These are phyloP conservation scores for Kingdonia uniflora DNA, from an alignment of 164 flowering plant species.

Conservation along the genomic window DNA sequence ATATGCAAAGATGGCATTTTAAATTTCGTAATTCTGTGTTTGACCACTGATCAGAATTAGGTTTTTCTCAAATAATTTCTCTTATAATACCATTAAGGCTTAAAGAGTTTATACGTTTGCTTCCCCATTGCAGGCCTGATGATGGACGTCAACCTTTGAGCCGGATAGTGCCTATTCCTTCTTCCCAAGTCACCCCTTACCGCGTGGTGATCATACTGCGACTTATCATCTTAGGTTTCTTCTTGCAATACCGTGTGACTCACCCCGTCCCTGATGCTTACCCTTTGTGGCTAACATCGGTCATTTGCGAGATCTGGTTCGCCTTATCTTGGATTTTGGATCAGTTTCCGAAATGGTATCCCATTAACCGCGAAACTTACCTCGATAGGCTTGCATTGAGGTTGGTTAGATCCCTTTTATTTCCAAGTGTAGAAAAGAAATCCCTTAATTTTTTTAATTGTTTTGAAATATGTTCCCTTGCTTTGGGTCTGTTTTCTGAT, in stretches of 20 bases:
- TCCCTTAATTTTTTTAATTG: no score
- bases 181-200: slow-evolving; percentile 81
- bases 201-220: slow-evolving; percentile 92
- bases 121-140: slow-evolving; percentile 56
- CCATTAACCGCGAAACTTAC: slow-evolving; percentile 88
- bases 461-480: no score
- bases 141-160: slow-evolving; percentile 87
- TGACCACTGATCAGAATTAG: no score
- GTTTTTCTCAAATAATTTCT: no score
- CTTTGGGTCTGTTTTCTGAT: no score
- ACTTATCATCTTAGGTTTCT: slow-evolving; percentile 80
- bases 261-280: slow-evolving; percentile 93
- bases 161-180: slow-evolving; percentile 73
- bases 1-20: no score
- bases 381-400: slow-evolving; percentile 93
- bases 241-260: slow-evolving; percentile 82
- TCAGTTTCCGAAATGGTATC: slow-evolving; percentile 99
- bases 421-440: no score
- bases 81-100: background rate
- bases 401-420: slow-evolving; percentile 24
- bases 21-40: no score
- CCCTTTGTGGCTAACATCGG: slow-evolving; percentile 82
- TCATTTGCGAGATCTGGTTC: slow-evolving; percentile 98
- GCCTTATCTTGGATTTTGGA: slow-evolving; percentile 95
- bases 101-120: background rate